Evolutionary conservation across 331 rosid genomes (phyloP).

Genomic region (Rhamnella rubrinervis): DNA sequence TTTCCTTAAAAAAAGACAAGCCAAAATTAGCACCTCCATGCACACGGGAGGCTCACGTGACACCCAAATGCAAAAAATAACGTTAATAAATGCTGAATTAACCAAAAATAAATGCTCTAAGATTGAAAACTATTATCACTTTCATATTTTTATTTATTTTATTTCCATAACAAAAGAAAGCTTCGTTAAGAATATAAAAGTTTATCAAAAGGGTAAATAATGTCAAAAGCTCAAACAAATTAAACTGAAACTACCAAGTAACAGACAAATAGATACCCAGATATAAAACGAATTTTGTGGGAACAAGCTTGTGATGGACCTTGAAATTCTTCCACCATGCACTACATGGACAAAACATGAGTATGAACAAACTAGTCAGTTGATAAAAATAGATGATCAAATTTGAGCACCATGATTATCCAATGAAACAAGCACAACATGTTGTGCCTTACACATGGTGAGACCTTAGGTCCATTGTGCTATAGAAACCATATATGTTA

Average conservation of each 20-base stretch:
- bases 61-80: no score
- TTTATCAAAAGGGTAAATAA: background rate
- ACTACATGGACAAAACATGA: slow-evolving; percentile 48
- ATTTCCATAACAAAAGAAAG: slow-evolving; percentile 18
- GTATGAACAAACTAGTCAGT: slow-evolving; percentile 12
- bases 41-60: no score
- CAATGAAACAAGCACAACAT: background rate
- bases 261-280: slow-evolving; percentile 57
- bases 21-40: no score
- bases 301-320: slow-evolving; percentile 90
- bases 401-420: background rate
- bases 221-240: background rate
- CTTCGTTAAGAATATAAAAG: background rate
- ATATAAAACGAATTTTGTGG: slow-evolving; percentile 84
- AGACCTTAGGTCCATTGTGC: no score
- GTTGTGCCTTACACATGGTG: no score
- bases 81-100: no score
- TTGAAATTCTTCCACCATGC: slow-evolving; percentile 96
- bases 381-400: background rate
- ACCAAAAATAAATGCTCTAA: no score
- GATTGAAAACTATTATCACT: no score
- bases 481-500: no score
- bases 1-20: no score
- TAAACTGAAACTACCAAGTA: background rate
- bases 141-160: no score